Conservation (phyloP, 2,329 filamentous ascomycete species). For the Neofusicoccum cordaticola region DNA sequence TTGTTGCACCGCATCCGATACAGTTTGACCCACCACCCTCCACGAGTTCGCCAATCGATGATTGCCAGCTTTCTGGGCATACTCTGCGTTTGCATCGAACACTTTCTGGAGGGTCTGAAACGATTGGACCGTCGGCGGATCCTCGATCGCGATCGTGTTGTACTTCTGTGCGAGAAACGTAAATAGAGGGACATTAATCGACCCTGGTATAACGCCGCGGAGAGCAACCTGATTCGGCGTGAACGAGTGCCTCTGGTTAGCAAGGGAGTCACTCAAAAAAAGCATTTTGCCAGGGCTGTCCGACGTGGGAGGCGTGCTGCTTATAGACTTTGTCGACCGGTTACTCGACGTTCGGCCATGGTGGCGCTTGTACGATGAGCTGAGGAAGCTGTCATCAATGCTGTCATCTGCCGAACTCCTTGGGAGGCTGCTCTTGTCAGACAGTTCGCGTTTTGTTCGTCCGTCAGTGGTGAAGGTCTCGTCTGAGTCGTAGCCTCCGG, state of each 20-base stretch:
- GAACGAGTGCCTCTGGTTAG: conserved; percentile 38
- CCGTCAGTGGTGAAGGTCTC: conserved; percentile 39
- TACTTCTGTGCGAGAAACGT: conserved; percentile 46
- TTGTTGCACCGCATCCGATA: conserved; percentile 18
- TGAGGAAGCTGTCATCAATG: conserved; percentile 55
- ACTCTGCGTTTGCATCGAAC: conserved; percentile 54
- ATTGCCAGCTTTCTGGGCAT: conserved; percentile 50
- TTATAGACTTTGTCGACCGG: conserved; percentile 52
- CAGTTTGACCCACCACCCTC: conserved; percentile 52
- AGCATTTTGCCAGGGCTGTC: conserved; percentile 48
- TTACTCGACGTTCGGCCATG: conserved; percentile 46
- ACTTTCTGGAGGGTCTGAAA: conserved; percentile 37
- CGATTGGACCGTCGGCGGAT: conserved; percentile 38
- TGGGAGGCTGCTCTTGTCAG: conserved; percentile 47
- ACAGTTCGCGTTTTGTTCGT: conserved; percentile 43
- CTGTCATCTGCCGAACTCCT: conserved; percentile 57
- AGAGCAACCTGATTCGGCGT: conserved; percentile 48
- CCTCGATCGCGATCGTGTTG: conserved; percentile 37
- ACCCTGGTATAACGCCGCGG: conserved; percentile 49
- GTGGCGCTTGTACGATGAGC: conserved; percentile 46
- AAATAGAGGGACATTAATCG: conserved; percentile 35
- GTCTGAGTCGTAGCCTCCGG: conserved; percentile 37
- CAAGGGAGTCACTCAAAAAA: conserved; percentile 51
- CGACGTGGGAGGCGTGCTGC: conserved; percentile 52
- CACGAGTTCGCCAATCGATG: conserved; percentile 58